phyloP scores from a whole-genome alignment of 2,329 filamentous ascomycete genomes.

The Aspergillus terreus region DNA sequence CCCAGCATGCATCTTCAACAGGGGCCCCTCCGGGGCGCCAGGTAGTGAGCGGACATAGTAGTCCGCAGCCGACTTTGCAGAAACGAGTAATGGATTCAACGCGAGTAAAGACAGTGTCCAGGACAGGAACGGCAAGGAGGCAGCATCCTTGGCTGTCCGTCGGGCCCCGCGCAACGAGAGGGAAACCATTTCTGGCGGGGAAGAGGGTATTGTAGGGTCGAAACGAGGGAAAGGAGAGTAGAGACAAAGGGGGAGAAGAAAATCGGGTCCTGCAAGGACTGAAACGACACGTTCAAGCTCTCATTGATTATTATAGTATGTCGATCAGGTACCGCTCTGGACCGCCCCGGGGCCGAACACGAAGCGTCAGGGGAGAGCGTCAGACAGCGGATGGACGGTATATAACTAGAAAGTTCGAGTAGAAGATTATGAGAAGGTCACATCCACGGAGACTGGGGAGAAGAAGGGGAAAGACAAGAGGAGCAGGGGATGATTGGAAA shows the following conservation, averaged over 20 bases:
- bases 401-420: neutral
- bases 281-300: slow-evolving; percentile 3
- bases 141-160: slow-evolving; percentile 7
- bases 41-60: slow-evolving; percentile 87
- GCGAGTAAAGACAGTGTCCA: slow-evolving; percentile 26
- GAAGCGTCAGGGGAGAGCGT: neutral
- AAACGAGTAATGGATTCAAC: slow-evolving; percentile 19
- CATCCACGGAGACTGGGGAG: neutral
- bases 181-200: slow-evolving; percentile 13
- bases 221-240: neutral
- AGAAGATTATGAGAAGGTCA: neutral
- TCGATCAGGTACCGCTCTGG: neutral
- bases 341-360: neutral
- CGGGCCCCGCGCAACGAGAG: slow-evolving; percentile 15
- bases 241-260: slow-evolving; percentile 1
- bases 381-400: neutral
- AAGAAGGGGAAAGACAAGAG: neutral
- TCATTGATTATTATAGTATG: slow-evolving; percentile 1
- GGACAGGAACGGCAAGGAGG: slow-evolving; percentile 14
- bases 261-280: neutral
- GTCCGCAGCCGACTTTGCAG: slow-evolving; percentile 65
- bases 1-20: slow-evolving; percentile 98
- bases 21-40: slow-evolving; percentile 71
- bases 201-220: neutral
- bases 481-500: neutral